Evolutionary conservation across 75 land plant genomes (phyloP), one percentile per base, ranked within the genome.

Genomic region (Larix kaempferi): DNA sequence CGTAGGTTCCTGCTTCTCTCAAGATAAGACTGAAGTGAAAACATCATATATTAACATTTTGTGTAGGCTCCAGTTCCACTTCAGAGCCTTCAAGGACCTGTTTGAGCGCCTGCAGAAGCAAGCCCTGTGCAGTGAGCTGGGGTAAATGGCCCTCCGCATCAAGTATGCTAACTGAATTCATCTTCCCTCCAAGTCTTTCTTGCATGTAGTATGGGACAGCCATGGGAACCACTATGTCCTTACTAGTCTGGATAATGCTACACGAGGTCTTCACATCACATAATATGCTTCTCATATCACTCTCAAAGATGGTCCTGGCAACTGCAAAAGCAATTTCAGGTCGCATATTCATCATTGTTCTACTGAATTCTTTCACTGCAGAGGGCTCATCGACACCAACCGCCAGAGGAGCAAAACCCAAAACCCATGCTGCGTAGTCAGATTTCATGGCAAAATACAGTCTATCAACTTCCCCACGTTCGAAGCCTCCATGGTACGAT

Each of bases 401-500:
- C 6, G 21, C 85, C 60, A 59, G 39, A 5, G 82, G 73, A 2
- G 78, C 82, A 56, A 79, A 83, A 8, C 57, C 73, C 5, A 54
- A 35, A n/a, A 23, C 77, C 85, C 85, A 83, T 3, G 65, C 73
- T 21, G 0, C 12, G 78, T 27, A 83, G 59, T 83, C 71, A 23
- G n/a, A 33, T 39, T 75, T 14, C 59, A 78, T 74, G 15, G 60
- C 72, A 3, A 57, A 71, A 59, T 86, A 83, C 55, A 90, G 87
- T 37, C 78, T 64, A 76, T 92, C 88, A 13, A 92, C 81, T 56
- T 92, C 89, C 6, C 76, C 85, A 60, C 80, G 52, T 78, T 90
- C 92, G 77, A 92, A 88, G 12, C 92, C 94, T 11, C 92, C 92
- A 62, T 87, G 86, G 85, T 90, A 92, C 21, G 82, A 84, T 44